Base-by-base conservation (phyloP, 148 eudicot species). In the Fagopyrum tataricum region DNA sequence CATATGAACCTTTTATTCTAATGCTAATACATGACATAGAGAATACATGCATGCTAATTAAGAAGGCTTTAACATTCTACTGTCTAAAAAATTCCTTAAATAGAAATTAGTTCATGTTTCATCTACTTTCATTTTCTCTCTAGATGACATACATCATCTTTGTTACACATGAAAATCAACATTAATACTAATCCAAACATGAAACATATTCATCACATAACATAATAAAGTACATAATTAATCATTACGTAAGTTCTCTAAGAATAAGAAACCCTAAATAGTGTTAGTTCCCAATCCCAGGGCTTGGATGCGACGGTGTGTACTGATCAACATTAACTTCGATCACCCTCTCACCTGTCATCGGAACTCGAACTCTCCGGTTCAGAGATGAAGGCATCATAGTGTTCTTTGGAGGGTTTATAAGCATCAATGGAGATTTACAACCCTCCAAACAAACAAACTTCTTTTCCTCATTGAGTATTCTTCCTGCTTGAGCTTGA, bases 251-350 rank as follows among this genome's bases (percentile, higher is more conserved):
- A 49, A 14, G 53, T 49, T 49, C 53, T n/a, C 53, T n/a, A 49
- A 49, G 18, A 47, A 9, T 12, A 14, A 31, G 13, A 7, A 9
- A 47, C 14, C 17, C 21, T 31, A 31, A 31, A 17, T 17, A 52
- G 8, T 48, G 1, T 59, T 59, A 59, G 66, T 59, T 37, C 39
- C 66, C 66, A 59, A 59, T 39, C 26, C 66, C 66, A 59, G 66
- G 66, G 39, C 66, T 59, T 9, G 66, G 66, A 37, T 23, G 39
- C 3, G 66, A 59, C 37, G 23, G 66, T 6, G 24, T 23, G 26
- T 59, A 23, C 37, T 24, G 23, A 59, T 3, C 66, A 1, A 8
- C 64, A 23, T 58, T 14, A 58, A 24, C 66, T 59, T 39, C 6
- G 4, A 59, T 0, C 39, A 24, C 3, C 39, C 26, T 59, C 15